Evolutionary conservation across 805 yeast genomes (phyloP).

Genomic region (Suhomyces vadensis): DNA sequence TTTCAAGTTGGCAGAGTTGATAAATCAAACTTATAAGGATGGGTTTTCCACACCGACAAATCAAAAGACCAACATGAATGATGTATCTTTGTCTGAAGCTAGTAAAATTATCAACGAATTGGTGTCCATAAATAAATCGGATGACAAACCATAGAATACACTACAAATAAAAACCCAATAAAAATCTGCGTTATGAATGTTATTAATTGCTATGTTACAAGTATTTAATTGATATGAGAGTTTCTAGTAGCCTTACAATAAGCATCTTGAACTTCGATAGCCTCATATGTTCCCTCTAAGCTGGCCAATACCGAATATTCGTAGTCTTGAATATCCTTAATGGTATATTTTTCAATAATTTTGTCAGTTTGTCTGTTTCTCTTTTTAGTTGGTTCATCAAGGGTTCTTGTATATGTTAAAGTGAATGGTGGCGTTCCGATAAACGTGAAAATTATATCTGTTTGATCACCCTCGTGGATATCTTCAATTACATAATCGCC

Average conservation of each 20-base stretch:
- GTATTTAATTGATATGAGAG: neutral
- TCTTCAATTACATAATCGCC: conserved; percentile 77
- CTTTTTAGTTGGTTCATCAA: conserved; percentile 38
- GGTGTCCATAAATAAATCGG: conserved; percentile 4
- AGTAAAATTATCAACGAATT: conserved; percentile 14
- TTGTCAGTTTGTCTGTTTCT: conserved; percentile 21
- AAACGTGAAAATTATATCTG: conserved; percentile 80
- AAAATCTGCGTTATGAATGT: neutral
- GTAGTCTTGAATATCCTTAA: conserved; percentile 69
- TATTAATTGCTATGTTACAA: conserved; percentile 5
- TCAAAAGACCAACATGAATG: neutral
- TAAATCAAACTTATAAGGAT: conserved; percentile 17
- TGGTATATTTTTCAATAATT: conserved; percentile 53
- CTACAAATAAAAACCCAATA: neutral
- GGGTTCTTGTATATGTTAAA: conserved; percentile 78
- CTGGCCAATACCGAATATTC: conserved; percentile 75
- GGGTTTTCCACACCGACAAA: neutral
- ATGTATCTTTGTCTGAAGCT: conserved; percentile 13
- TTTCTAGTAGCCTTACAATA: conserved; percentile 51
- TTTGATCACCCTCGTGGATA: conserved; percentile 93
- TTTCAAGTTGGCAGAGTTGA: conserved; percentile 52
- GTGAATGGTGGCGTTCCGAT: conserved; percentile 90
- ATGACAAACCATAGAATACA: neutral
- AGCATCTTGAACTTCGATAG: conserved; percentile 83
- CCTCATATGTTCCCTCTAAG: conserved; percentile 92